A percentile compares a stretch with the other conserved stretches of the same genome.
These are phyloP conservation scores for Calvatia gigantea DNA, from an alignment of 768 basidiomycete genomes.

Conservation along the genomic window DNA sequence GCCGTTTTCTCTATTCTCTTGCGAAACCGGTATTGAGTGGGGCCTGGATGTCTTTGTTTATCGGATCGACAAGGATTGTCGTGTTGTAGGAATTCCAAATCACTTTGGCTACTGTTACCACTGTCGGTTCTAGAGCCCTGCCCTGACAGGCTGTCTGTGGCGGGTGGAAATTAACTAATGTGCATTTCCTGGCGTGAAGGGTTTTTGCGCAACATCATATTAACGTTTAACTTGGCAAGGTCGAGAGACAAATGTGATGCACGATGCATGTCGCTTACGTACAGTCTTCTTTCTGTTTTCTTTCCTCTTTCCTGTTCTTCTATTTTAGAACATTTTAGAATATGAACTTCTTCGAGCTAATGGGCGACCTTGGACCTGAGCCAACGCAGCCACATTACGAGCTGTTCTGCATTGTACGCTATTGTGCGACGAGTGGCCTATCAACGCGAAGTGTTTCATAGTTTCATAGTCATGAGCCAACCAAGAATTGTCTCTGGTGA, in stretches of 20 bases:
- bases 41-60: neutral
- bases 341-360: too few species aligned
- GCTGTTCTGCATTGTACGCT: neutral
- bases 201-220: too few species aligned
- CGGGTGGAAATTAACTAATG: neutral
- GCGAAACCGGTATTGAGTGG: neutral
- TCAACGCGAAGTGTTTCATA: neutral
- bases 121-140: neutral
- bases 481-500: neutral
- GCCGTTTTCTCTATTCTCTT: neutral
- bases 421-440: neutral
- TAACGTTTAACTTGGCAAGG: slow-evolving; percentile 7
- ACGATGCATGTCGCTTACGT: neutral
- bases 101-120: neutral
- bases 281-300: neutral
- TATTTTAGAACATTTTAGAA: too few species aligned
- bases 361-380: neutral
- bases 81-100: neutral
- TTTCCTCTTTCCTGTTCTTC: neutral
- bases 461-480: neutral
- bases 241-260: neutral
- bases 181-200: neutral
- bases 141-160: neutral
- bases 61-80: neutral
- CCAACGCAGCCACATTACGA: neutral